Percentiles rank a stretch among this genome's conserved stretches.
Evolutionary conservation across 257 asterid genomes (phyloP).

Genomic region (Paulownia fortunei): DNA sequence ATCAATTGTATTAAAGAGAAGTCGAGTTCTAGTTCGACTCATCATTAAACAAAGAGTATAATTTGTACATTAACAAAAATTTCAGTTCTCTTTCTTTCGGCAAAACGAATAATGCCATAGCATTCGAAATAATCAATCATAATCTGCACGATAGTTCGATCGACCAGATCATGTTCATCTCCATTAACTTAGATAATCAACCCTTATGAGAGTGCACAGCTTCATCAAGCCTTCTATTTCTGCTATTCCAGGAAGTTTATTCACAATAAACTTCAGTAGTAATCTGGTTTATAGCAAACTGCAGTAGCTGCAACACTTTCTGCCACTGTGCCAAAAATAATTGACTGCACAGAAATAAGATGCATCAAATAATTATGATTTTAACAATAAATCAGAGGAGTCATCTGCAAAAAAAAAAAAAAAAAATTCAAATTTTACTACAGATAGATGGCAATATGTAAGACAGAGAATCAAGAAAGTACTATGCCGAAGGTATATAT

Average conservation of each 20-base stretch:
- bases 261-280: conserved; percentile 25
- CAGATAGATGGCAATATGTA: neutral
- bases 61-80: too few relatives aligned
- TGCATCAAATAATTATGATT: conserved; percentile 17
- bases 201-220: too few relatives aligned
- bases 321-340: neutral
- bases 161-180: neutral
- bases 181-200: too few relatives aligned
- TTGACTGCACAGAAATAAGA: neutral
- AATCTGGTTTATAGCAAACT: neutral
- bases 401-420: conserved; percentile 27
- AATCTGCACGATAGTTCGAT: too few relatives aligned
- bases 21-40: too few relatives aligned
- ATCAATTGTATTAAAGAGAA: too few relatives aligned
- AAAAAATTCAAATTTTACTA: neutral
- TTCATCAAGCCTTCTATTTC: neutral
- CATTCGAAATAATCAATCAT: neutral
- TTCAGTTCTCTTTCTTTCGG: too few relatives aligned
- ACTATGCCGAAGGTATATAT: neutral
- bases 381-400: conserved; percentile 11
- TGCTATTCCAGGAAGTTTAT: conserved; percentile 19
- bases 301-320: neutral
- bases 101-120: too few relatives aligned
- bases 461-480: neutral
- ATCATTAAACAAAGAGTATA: too few relatives aligned